These are phyloP conservation scores for Cyclostephanos tholiformis DNA, from an alignment of 108 stramenopile species.

Conservation along the genomic window DNA sequence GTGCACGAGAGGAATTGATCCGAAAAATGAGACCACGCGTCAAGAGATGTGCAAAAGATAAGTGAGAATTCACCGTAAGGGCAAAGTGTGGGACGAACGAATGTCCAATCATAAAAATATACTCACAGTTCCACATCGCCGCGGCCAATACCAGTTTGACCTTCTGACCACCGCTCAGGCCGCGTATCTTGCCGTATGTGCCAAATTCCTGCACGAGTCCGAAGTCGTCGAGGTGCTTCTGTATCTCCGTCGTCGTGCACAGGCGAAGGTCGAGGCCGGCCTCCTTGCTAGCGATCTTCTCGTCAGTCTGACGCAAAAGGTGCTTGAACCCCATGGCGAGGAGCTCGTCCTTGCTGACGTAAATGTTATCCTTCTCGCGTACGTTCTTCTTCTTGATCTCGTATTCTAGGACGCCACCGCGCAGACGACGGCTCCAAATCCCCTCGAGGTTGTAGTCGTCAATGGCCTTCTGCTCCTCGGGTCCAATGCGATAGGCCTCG, in stretches of 20 bases:
- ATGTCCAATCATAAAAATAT: background rate
- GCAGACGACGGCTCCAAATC: conserved; percentile 93
- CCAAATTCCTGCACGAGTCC: conserved; percentile 97
- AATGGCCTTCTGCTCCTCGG: conserved; percentile 91
- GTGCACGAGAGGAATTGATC: background rate
- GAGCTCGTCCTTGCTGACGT: conserved; percentile 83
- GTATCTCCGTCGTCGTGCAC: conserved; percentile 90
- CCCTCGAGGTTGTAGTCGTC: conserved; percentile 91
- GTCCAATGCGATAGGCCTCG: conserved; percentile 86
- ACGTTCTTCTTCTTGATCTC: conserved; percentile 93
- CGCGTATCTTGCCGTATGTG: conserved; percentile 96
- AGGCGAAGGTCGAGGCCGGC: conserved; percentile 92
- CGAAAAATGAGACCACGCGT: background rate
- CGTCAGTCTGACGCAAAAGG: conserved; percentile 86
- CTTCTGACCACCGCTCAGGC: conserved; percentile 96
- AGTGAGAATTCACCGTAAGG: too few species aligned
- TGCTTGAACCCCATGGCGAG: conserved; percentile 88
- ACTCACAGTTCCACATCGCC: conserved; percentile 93
- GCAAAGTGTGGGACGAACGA: too few species aligned
- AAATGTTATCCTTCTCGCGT: conserved; percentile 91
- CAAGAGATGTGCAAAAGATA: background rate
- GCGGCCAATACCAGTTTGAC: conserved; percentile 98
- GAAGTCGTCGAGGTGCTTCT: conserved; percentile 95
- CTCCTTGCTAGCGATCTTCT: conserved; percentile 95
- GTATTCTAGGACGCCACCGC: conserved; percentile 88